Base-by-base conservation (phyloP, 179 eudicot species). In the Spergularia azorica region DNA sequence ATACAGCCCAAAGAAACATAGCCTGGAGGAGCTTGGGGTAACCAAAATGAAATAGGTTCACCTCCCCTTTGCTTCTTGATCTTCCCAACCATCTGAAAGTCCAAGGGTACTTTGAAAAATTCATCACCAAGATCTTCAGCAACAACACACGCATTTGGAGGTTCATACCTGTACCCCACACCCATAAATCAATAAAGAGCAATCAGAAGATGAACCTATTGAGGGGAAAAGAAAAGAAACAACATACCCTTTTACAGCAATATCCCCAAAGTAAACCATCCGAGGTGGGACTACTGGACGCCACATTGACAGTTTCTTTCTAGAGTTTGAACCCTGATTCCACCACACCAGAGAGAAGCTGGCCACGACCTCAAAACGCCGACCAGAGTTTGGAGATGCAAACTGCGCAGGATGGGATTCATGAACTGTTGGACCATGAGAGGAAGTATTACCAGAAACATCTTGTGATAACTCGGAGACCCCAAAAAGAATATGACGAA, bases 21-120 rank as follows among this genome's bases (percentile, higher is more conserved):
- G 48, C 99, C 98, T n/a, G 99, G 97, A 9, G 99, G 96, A 78
- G 99, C 92, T 89, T 88, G 98, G 78, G 99, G 99, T 80, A 94
- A 78, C 98, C 98, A 96, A 74, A 96, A 90, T 59, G 93, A 87
- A 73, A 96, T 83, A 65, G 81, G 74, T 70, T 94, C 99, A 63
- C 82, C 20, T 81, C 87, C 91, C 61, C 89, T 83, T 14, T 88
- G 91, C 79, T 90, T 96, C 88, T 89, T 96, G 18, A 96, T 82
- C 70, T 86, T 89, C 70, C 97, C 99, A 51, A 89, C 90, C 85
- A 86, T 80, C 77, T 88, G 89, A 83, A 85, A 96, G 80, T 87
- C 95, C 70, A 82, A 17, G 66, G 97, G 96, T 46, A 75, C 79
- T 83, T 79, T 90, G 74, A 84, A 89, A 72, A 88, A 83, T 70